A percentile compares a stretch with the other conserved stretches of the same genome.
Conservation (phyloP, 2,329 filamentous ascomycete genomes). For the Teratosphaeria pseudoeucalypti region DNA sequence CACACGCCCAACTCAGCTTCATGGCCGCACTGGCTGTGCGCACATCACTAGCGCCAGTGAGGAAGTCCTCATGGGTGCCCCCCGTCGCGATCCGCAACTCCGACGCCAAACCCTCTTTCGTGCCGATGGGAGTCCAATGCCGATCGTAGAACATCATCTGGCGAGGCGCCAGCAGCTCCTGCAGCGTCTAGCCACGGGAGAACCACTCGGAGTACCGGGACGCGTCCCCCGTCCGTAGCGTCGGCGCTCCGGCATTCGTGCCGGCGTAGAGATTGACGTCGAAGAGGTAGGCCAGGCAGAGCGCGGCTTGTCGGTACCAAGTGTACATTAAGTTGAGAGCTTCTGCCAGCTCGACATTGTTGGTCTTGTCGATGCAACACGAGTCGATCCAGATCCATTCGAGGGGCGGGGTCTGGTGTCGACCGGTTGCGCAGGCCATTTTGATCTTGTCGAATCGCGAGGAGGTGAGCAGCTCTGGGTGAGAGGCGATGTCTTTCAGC, state of each 20-base stretch:
- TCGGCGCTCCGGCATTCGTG: neutral
- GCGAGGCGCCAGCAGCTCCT: neutral
- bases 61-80: neutral
- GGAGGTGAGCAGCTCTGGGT: neutral
- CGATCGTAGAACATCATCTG: neutral
- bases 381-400: neutral
- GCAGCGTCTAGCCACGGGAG: neutral
- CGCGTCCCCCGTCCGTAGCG: neutral
- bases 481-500: neutral
- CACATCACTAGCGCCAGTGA: neutral
- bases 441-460: neutral
- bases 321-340: slow-evolving; percentile 13
- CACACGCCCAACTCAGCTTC: slow-evolving; percentile 10
- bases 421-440: neutral
- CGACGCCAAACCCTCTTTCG: neutral
- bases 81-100: neutral
- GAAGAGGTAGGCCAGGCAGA: slow-evolving; percentile 26
- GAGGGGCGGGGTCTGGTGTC: neutral
- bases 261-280: slow-evolving; percentile 12
- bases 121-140: neutral
- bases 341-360: slow-evolving; percentile 9
- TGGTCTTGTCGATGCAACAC: slow-evolving; percentile 9
- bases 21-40: neutral
- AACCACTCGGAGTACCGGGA: neutral
- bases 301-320: slow-evolving; percentile 24